Conservation (phyloP, 2,329 filamentous ascomycete species). For the Dothidotthia symphoricarpi region DNA sequence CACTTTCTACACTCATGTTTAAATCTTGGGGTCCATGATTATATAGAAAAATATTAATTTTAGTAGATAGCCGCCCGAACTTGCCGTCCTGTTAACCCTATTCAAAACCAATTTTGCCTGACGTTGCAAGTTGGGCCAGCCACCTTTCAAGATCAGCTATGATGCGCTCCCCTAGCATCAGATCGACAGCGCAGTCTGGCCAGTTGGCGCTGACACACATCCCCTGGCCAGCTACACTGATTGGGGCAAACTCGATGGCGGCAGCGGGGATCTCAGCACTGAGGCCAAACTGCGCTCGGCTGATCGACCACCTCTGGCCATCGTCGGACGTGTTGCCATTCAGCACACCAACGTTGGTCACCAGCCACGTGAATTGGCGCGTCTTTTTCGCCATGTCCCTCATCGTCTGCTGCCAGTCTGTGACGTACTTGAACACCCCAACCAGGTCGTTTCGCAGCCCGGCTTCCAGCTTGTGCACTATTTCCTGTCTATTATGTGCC, state of each 20-base stretch:
- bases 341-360: conserved; percentile 42
- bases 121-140: too few relatives aligned
- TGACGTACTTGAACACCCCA: conserved; percentile 37
- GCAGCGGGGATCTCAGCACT: conserved; percentile 33
- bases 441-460: conserved; percentile 36
- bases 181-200: too few relatives aligned
- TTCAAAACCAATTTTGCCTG: too few relatives aligned
- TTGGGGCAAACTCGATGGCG: conserved; percentile 24
- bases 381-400: conserved; percentile 25
- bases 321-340: conserved; percentile 23
- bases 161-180: too few relatives aligned
- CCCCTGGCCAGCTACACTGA: conserved; percentile 25
- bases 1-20: too few relatives aligned
- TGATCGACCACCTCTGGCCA: conserved; percentile 25
- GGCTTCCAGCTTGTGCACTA: conserved; percentile 24
- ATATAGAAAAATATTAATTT: too few relatives aligned
- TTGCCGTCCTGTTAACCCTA: too few relatives aligned
- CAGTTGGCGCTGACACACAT: conserved; percentile 18
- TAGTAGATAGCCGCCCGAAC: too few relatives aligned
- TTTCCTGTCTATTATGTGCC: conserved; percentile 26
- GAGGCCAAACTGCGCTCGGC: conserved; percentile 29
- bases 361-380: conserved; percentile 35
- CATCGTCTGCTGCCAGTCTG: conserved; percentile 38
- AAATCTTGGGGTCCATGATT: too few relatives aligned
- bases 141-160: too few relatives aligned